These are phyloP conservation scores for Aureobasidium musti DNA, from an alignment of 2,329 filamentous ascomycete species.

Conservation along the genomic window DNA sequence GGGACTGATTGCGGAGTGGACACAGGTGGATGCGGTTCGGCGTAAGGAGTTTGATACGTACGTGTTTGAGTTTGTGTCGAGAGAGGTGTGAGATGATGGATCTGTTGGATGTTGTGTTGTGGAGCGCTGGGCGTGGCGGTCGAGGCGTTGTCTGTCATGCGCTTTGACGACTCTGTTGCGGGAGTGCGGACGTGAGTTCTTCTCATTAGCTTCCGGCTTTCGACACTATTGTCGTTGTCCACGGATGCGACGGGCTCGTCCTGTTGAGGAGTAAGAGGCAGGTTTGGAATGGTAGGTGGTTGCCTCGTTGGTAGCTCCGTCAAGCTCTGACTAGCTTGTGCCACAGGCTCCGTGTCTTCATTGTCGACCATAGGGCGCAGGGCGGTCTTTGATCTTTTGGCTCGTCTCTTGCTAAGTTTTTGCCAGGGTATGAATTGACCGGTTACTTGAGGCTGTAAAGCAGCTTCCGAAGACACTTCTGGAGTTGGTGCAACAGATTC, in stretches of 20 bases:
- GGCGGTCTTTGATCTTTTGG: slow-evolving; percentile 7
- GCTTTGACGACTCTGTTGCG: not conserved
- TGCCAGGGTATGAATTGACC: not conserved
- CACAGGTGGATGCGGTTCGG: not conserved
- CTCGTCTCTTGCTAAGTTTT: not conserved
- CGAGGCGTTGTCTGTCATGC: not conserved
- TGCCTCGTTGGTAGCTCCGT: not conserved
- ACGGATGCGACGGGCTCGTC: not conserved
- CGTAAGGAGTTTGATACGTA: slow-evolving; percentile 1
- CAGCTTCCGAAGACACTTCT: not conserved
- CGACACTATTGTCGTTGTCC: not conserved
- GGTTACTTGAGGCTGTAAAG: not conserved
- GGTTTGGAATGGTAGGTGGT: not conserved
- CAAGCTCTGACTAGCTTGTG: not conserved
- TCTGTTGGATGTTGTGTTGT: not conserved
- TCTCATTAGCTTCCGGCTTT: not conserved
- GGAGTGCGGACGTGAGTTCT: not conserved
- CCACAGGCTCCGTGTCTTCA: not conserved
- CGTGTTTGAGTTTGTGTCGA: not conserved
- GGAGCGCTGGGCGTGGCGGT: not conserved
- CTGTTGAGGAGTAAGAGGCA: not conserved
- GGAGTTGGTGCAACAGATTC: not conserved
- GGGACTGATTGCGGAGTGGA: not conserved
- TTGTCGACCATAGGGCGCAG: not conserved
- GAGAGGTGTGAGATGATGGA: not conserved